Evolutionary conservation across 345 rosid species (phyloP), one percentile per base, ranked within the genome.

Genomic region (Gossypium sturtianum): DNA sequence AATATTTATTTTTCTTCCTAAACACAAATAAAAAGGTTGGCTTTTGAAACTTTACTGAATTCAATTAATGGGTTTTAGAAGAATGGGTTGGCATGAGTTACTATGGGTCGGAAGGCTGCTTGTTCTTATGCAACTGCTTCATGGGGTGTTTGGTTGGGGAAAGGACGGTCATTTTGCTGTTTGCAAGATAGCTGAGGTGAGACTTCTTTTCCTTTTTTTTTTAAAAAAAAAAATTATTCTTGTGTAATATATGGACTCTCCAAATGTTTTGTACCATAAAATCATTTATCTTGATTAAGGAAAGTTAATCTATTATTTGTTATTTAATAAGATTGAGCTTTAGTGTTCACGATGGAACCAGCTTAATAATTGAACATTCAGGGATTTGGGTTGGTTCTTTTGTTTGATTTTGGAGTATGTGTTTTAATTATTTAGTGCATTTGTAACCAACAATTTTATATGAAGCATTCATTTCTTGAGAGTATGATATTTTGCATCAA

Each of bases 111-210:
- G 70, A 69, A 88, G 86, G 56, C 41, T 77, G 13, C 74, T 89
- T 27, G 63, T 87, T 67, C 75, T 88, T 73, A 77, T 90, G 78
- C 94, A 85, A 72, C 82, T 89, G 49, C 27, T 82, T 12, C 75
- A 83, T 84, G 90, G 91, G 47, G 84, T 82, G 74, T 79, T 84
- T 54, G 83, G 88, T 43, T 90, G 98, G 98, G 98, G 94, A 79
- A 84, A 86, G 52, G 94, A 90, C 51, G 98, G 97, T 69, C 98
- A 94, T 74, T 90, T 76, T 74, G 85, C 87, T 70, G 69, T 74
- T 79, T 94, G 98, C 87, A 90, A 86, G 79, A 86, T 94, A 58
- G 98, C 98, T 17, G 97, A 94, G 95, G 97, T 87, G 1, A 82
- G 27, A 15, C 23, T 43, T 59, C 45, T 1, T 23, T 48, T 65